A percentile compares a stretch with the other conserved stretches of the same genome.
These are phyloP conservation scores for Calcarisporium arbuscula DNA, from an alignment of 2,329 filamentous ascomycete genomes.

Conservation along the genomic window DNA sequence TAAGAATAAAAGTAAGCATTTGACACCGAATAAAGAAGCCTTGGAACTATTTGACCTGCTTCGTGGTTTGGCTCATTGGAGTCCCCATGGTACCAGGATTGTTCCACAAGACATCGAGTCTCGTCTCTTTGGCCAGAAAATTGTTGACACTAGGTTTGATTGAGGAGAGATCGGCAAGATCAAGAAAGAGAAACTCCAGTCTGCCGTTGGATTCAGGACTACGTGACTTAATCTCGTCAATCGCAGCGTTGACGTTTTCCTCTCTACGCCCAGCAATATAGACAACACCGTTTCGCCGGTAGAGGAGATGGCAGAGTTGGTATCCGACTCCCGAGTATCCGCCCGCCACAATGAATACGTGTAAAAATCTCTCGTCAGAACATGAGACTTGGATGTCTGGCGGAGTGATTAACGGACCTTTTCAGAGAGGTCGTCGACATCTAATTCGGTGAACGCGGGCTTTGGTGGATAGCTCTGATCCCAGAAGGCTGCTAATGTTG, in stretches of 20 bases:
- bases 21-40: background rate
- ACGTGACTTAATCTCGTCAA: slow-evolving; percentile 33
- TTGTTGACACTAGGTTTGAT: slow-evolving; percentile 23
- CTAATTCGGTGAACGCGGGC: slow-evolving; percentile 35
- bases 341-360: slow-evolving; percentile 46
- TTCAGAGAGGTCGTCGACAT: slow-evolving; percentile 50
- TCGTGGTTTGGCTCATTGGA: slow-evolving; percentile 22
- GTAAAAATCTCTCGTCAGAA: background rate
- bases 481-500: slow-evolving; percentile 2
- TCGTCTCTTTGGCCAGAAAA: slow-evolving; percentile 22
- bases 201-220: slow-evolving; percentile 30
- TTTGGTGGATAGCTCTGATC: slow-evolving; percentile 12
- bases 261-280: slow-evolving; percentile 46
- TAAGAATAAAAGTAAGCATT: background rate
- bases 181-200: slow-evolving; percentile 38
- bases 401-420: slow-evolving; percentile 41
- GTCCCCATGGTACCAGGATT: slow-evolving; percentile 39
- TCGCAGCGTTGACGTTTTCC: slow-evolving; percentile 37
- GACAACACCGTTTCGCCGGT: slow-evolving; percentile 46
- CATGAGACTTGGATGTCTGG: background rate
- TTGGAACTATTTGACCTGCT: slow-evolving; percentile 4
- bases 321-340: slow-evolving; percentile 40
- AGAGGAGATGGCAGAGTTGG: slow-evolving; percentile 47
- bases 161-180: slow-evolving; percentile 33
- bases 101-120: slow-evolving; percentile 36